Evolutionary conservation across 805 yeast genomes (phyloP).

Genomic region (Lachancea fermentati): DNA sequence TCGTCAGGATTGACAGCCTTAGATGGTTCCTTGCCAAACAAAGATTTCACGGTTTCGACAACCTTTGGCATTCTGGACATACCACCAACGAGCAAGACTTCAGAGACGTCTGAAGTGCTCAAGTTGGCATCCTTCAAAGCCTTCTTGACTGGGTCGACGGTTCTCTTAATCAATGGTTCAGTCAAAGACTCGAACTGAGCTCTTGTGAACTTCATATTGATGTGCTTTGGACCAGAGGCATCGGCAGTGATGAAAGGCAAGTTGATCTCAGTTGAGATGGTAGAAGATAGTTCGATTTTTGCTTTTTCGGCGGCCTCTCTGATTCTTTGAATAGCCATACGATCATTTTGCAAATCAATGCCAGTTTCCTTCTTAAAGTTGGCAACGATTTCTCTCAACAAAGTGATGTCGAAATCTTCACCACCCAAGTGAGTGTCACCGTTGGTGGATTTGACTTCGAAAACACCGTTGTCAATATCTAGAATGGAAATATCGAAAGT

Average conservation of each 20-base stretch:
- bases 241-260: constrained; percentile 81
- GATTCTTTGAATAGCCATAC: constrained; percentile 70
- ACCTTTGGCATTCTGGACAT: constrained; percentile 90
- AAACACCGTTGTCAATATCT: constrained; percentile 96
- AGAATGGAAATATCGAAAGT: constrained; percentile 94
- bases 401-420: constrained; percentile 79
- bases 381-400: constrained; percentile 78
- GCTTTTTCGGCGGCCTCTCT: constrained; percentile 82
- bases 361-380: constrained; percentile 71
- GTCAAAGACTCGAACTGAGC: constrained; percentile 68
- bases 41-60: constrained; percentile 57
- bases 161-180: constrained; percentile 60
- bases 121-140: constrained; percentile 74
- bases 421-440: constrained; percentile 90
- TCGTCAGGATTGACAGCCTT: constrained; percentile 93
- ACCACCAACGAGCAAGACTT: constrained; percentile 77
- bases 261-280: constrained; percentile 59
- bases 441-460: constrained; percentile 95
- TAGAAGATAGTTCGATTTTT: constrained; percentile 73
- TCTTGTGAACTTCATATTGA: constrained; percentile 60
- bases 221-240: constrained; percentile 66
- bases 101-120: constrained; percentile 62
- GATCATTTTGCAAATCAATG: constrained; percentile 51
- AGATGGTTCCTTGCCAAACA: constrained; percentile 80
- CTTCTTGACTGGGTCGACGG: constrained; percentile 70